phyloP scores from a whole-genome alignment of 1,284 basidiomycete genomes.

The Ganoderma leucocontextum region DNA sequence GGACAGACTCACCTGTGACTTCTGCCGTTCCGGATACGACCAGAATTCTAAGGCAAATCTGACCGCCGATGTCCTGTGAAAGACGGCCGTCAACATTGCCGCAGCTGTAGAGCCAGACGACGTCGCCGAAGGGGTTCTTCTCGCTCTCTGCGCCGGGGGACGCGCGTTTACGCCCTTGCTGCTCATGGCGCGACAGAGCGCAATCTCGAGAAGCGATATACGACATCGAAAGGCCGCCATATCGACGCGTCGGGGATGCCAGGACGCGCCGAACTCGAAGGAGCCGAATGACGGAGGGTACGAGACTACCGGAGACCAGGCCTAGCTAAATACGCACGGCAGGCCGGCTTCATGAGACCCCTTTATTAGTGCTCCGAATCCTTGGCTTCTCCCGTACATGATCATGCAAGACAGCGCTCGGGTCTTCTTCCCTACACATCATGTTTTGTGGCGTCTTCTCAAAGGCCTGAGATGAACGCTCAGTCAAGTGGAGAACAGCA shows the following conservation, averaged over 20 bases:
- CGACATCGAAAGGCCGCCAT: not conserved
- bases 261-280: not conserved
- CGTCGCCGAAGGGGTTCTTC: constrained; percentile 70
- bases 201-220: not conserved
- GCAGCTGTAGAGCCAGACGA: not conserved
- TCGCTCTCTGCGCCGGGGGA: constrained; percentile 75
- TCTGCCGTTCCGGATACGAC: no score
- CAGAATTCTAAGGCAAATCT: not conserved
- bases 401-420: no score
- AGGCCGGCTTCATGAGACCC: not conserved
- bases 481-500: not conserved
- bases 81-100: not conserved
- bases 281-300: not conserved
- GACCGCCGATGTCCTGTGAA: not conserved
- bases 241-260: not conserved
- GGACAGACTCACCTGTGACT: no score
- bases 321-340: not conserved
- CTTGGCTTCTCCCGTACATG: not conserved
- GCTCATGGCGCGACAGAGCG: constrained; percentile 29
- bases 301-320: not conserved
- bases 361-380: not conserved
- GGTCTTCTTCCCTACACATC: not conserved
- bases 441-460: not conserved
- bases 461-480: no score
- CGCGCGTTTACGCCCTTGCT: constrained; percentile 71